phyloP scores from a whole-genome alignment of 495 filamentous ascomycete genomes.

The Xylaria intraflava region DNA sequence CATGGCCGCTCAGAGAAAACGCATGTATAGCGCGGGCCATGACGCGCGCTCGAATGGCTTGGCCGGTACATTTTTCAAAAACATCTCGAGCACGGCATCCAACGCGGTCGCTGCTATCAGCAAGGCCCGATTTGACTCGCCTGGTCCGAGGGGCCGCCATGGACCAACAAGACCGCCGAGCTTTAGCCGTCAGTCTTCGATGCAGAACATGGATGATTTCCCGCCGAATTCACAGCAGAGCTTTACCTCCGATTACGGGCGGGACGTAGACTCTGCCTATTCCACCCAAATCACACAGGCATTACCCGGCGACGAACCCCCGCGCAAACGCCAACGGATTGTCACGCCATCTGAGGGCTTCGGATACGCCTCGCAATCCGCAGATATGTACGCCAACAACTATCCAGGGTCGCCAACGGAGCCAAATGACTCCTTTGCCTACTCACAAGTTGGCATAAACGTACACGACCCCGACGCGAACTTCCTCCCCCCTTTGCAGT shows the following conservation, averaged over 20 bases:
- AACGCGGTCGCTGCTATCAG: constrained; percentile 90
- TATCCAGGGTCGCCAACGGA: constrained; percentile 68
- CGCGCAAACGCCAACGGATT: constrained; percentile 65
- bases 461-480: constrained; percentile 46
- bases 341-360: constrained; percentile 42
- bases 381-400: constrained; percentile 44
- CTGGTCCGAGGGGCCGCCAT: constrained; percentile 55
- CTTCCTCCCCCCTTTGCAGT: constrained; percentile 63
- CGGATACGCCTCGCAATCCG: constrained; percentile 41
- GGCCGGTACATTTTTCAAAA: constrained; percentile 86
- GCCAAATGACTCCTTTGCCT: constrained; percentile 76
- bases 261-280: constrained; percentile 42
- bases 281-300: constrained; percentile 32
- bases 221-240: constrained; percentile 46
- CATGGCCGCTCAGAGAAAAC: constrained; percentile 93
- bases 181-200: constrained; percentile 51
- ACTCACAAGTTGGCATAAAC: constrained; percentile 50
- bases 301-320: constrained; percentile 64
- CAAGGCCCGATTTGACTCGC: constrained; percentile 90
- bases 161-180: constrained; percentile 43
- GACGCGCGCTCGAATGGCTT: constrained; percentile 61
- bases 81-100: constrained; percentile 87
- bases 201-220: constrained; percentile 50
- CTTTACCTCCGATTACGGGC: constrained; percentile 38
- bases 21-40: constrained; percentile 68